Conservation (phyloP, 2,329 filamentous ascomycete species). For the Colletotrichum cuscutae region DNA sequence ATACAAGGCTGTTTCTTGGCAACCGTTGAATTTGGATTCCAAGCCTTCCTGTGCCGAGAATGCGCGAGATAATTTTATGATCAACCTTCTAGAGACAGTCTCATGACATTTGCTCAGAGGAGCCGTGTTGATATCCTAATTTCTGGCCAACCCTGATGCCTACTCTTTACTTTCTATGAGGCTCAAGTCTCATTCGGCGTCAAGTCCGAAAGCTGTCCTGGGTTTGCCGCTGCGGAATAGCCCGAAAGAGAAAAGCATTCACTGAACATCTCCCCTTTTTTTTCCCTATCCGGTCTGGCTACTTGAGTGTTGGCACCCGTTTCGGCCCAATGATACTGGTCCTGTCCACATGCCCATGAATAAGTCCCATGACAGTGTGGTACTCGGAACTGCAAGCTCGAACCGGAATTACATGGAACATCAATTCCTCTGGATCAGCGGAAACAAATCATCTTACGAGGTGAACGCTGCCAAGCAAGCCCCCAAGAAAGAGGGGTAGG, state of each 20-base stretch:
- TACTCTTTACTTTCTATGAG: neutral
- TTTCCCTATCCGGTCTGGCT: neutral
- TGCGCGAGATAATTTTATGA: neutral
- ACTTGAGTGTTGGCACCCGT: neutral
- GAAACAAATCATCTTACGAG: conserved; percentile 4
- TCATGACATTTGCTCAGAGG: neutral
- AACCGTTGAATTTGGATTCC: neutral
- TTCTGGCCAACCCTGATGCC: neutral
- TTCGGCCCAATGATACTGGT: neutral
- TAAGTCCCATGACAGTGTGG: neutral
- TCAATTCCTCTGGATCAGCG: neutral
- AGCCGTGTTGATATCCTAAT: neutral
- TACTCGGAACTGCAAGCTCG: neutral
- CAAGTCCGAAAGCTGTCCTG: neutral
- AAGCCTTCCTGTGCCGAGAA: neutral
- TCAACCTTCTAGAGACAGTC: neutral
- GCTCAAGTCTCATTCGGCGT: neutral
- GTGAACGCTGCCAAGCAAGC: neutral
- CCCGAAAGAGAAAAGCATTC: neutral
- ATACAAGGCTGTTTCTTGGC: neutral
- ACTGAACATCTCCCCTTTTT: neutral
- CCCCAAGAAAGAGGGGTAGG: neutral
- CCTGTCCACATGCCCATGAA: neutral
- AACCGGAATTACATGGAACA: neutral
- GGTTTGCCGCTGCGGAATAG: neutral